These are phyloP conservation scores for Leishmania braziliensis DNA, from an alignment of 208 protist genomes.

Conservation along the genomic window DNA sequence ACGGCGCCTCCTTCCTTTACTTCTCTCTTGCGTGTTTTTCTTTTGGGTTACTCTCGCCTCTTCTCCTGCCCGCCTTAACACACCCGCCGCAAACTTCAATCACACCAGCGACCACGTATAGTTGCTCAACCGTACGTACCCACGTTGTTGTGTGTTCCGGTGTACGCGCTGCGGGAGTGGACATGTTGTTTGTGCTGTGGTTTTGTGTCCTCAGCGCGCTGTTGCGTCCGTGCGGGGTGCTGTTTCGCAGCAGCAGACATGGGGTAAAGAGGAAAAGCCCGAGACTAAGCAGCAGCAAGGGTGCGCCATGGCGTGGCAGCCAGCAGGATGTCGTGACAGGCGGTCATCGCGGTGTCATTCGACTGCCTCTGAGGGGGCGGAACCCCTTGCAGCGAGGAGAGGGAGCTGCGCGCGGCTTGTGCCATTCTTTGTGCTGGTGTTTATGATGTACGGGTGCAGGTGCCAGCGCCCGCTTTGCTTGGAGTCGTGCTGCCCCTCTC, in stretches of 20 bases:
- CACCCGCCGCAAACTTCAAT: too few relatives aligned
- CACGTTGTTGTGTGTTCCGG: background rate
- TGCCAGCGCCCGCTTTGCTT: background rate
- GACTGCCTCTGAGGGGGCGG: background rate
- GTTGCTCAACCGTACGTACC: too few relatives aligned
- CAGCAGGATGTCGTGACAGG: background rate
- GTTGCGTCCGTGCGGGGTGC: background rate
- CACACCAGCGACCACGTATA: too few relatives aligned
- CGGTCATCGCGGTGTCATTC: background rate
- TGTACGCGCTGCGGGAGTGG: background rate
- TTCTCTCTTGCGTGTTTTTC: background rate
- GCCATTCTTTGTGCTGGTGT: background rate
- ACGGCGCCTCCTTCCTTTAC: background rate
- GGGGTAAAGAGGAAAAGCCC: too few relatives aligned
- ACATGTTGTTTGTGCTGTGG: background rate
- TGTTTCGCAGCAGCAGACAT: too few relatives aligned
- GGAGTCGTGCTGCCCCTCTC: background rate
- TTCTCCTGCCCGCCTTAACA: background rate
- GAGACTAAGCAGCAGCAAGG: background rate
- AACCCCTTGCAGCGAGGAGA: background rate
- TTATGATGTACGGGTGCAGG: background rate
- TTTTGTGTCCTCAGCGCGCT: background rate
- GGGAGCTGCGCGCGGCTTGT: background rate
- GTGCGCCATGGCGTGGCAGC: background rate
- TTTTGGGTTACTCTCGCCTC: constrained; percentile 2